phyloP scores from a whole-genome alignment of 2,329 filamentous ascomycete genomes.

The Nigrospora oryzae region DNA sequence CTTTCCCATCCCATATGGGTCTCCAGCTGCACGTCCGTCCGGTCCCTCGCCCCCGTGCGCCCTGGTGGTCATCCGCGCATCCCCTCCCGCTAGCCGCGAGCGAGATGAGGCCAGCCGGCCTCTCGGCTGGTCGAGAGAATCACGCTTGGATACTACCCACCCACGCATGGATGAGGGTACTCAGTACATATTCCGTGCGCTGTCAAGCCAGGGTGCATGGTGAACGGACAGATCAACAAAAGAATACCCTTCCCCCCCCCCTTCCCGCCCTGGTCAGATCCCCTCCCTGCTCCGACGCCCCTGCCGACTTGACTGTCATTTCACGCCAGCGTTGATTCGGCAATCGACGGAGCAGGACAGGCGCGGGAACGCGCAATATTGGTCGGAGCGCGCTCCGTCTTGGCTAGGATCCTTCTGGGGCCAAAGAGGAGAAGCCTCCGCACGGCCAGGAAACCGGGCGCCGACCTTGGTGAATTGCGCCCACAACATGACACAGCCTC shows the following conservation, averaged over 20 bases:
- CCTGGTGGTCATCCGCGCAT: no score
- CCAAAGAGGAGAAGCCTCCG: background rate
- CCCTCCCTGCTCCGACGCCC: background rate
- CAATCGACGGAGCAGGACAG: background rate
- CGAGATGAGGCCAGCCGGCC: no score
- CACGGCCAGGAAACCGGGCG: background rate
- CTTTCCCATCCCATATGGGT: no score
- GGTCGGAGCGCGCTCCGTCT: conserved; percentile 1
- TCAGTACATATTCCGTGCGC: background rate
- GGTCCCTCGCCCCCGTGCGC: no score
- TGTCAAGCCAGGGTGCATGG: background rate
- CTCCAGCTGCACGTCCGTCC: no score
- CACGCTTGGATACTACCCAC: background rate
- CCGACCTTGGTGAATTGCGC: background rate
- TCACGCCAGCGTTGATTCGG: background rate
- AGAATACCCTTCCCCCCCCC: background rate
- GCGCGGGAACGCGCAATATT: background rate
- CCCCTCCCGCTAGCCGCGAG: no score
- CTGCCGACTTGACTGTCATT: background rate
- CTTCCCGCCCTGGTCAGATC: background rate
- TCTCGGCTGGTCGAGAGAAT: background rate
- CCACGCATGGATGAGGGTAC: background rate
- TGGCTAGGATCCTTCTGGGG: background rate
- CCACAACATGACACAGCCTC: background rate
- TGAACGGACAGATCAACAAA: background rate